Base-by-base conservation (phyloP, 805 yeast species). In the Saccharomycopsis lassenensis region DNA sequence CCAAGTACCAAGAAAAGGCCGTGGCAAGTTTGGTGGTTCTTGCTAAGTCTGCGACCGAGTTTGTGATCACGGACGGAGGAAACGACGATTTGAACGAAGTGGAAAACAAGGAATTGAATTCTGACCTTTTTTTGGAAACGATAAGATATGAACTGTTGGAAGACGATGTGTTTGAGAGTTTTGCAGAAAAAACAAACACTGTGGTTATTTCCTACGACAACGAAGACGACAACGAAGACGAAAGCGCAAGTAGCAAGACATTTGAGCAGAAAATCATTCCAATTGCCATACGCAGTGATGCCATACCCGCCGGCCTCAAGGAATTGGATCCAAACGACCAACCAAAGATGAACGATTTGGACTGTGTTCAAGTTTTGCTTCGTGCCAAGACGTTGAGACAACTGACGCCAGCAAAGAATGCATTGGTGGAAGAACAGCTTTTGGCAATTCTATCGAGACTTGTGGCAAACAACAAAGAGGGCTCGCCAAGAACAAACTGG, bases 361-460 rank as follows among this genome's bases (percentile, higher is more conserved):
- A 91, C 52, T 65, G 66, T 40, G 57, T 83, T n/a, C 87, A 84
- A 49, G 58, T 91, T 16, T 57, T 91, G 21, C 61, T 87, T 39
- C 68, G 87, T 45, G 60, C 78, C 33, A 69, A 75, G 33, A 66
- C 77, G 2, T 58, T 82, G 22, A 67, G 70, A 38, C 79, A 74
- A 37, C 73, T 80, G 1, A 68, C 89, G 4, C 95, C 95, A 1
- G 61, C 76, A 0, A 74, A 74, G 15, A 73, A 78, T 50, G 64
- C 74, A 0, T 59, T 91, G 34, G 79, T 79, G 0, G 83, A 79
- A 43, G 94, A 86, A 57, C 94, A 87, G 52, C 58, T 86, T n/a
- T 54, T 70, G 45, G 89, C 96, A 0, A 57, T 84, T 27, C 77
- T 82, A 2, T 69, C 71, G 31, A 69, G 98, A 47, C 67, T 89